Percentiles rank a stretch among this genome's conserved stretches.
These are phyloP conservation scores for Rhododendron kiyosumense DNA, from an alignment of 148 eudicot species.

Conservation along the genomic window DNA sequence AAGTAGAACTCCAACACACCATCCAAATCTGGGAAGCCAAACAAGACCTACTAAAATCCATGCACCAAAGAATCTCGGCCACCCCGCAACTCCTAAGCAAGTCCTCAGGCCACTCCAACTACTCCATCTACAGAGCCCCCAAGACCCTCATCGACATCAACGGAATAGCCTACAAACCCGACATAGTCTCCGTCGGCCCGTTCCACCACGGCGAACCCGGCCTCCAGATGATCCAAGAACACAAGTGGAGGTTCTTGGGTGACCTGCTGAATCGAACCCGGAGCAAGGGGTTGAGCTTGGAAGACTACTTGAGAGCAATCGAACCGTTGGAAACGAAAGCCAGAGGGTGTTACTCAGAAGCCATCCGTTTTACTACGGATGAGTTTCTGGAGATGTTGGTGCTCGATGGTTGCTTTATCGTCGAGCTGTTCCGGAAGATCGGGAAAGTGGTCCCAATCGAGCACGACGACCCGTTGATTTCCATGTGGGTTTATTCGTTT, in stretches of 20 bases:
- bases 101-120: constrained; percentile 53
- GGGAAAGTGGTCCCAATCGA: constrained; percentile 36
- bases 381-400: constrained; percentile 55
- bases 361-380: constrained; percentile 11
- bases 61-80: constrained; percentile 28
- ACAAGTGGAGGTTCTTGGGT: constrained; percentile 65
- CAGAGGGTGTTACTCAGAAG: constrained; percentile 60
- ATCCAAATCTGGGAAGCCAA: constrained; percentile 30
- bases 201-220: constrained; percentile 48
- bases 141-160: constrained; percentile 46
- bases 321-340: constrained; percentile 39
- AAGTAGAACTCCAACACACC: background rate
- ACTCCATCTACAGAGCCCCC: constrained; percentile 76
- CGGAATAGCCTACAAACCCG: constrained; percentile 51
- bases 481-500: constrained; percentile 66
- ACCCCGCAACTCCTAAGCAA: constrained; percentile 49
- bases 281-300: constrained; percentile 17
- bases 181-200: constrained; percentile 71
- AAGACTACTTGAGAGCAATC: constrained; percentile 33
- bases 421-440: constrained; percentile 63
- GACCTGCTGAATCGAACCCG: constrained; percentile 24
- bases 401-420: constrained; percentile 75
- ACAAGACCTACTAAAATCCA: constrained; percentile 14
- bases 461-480: constrained; percentile 52
- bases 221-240: constrained; percentile 65